Evolutionary conservation across 345 rosid genomes (phyloP), one percentile per base, ranked within the genome.

Genomic region (Carallia pectinifolia): DNA sequence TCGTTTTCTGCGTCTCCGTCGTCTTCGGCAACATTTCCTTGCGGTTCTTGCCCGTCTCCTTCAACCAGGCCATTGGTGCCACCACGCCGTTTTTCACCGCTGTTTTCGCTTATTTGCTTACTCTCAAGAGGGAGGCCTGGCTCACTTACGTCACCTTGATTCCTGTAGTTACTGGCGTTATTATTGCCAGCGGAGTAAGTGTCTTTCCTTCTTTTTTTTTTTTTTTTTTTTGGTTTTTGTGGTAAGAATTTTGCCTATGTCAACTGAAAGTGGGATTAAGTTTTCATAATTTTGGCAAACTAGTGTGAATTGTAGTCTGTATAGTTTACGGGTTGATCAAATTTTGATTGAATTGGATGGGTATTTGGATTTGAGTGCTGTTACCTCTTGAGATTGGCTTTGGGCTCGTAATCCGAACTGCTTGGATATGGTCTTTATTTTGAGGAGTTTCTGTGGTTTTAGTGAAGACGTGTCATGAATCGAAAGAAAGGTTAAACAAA

Each of bases 31-130:
- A 96, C 66, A 70, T 96, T 52, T 92, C 99, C 6, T 77, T 96
- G 31, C 73, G 96, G 61, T 92, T 85, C 70, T 73, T 96, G 2
- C 97, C 99, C 6, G 99, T 96, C 16, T 88, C 95, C 6, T 96
- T 96, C 58, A 96, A 86, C 64, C 99, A 96, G 76, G 99, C 99
- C 0, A 72, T 96, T 59, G 99, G 99, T 39, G 99, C 99, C 8
- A 96, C 99, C 53, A 96, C 99, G 40, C 99, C 99, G 39, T 96
- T 96, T 72, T 96, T 96, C 77, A 96, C 99, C 0, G 99, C 99
- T 0, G 88, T 96, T 60, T 92, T 96, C 62, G 99, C 99, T 53
- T 96, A 96, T 75, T 64, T 90, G 79, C 88, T 92, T 77, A 96
- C 97, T 0, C 65, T 88, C 13, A 92, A 87, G 80, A 83, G 96